Base-by-base conservation (phyloP, 2,329 filamentous ascomycete genomes). In the Aspergillus floridensis region DNA sequence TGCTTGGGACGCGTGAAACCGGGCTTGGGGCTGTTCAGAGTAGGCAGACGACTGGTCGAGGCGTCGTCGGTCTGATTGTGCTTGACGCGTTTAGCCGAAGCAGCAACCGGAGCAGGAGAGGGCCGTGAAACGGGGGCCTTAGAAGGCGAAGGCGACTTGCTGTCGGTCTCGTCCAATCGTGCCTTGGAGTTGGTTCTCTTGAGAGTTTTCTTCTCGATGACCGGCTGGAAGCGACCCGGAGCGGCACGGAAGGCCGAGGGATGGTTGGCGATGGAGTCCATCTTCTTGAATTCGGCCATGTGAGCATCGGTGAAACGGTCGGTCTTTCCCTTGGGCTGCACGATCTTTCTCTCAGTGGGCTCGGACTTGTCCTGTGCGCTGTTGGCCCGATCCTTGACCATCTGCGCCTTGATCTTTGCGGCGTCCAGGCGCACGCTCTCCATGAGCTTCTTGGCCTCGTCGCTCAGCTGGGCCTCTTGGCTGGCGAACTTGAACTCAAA, bases 231-330 rank as follows among this genome's bases (percentile, higher is more conserved):
- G 53, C 74, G 76, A 56, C 81, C 69, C 70, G 79, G 66, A 71
- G 78, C 54, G 75, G 76, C 71, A 79, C 86, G 66, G 78, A 82
- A 95, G 16, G 88, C 85, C 11, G 93, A 96, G 8, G 92, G 83
- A 72, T 97, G 93, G 63, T 88, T 88, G 48, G 87, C 91, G 70
- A 98, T 97, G 2, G 93, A 97, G 73, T 96, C 92, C 93, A 98
- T 97, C 81, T 96, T 98, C 77, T 91, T 91, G 79, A 98, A 97
- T 70, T 93, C 86, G 53, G 88, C 87, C 85, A 91, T 89, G 73
- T 98, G 93, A 41, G 86, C 87, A 63, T 92, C 88, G 72, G 91
- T 96, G 77, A 88, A 98, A 49, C 93, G 88, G 52, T 87, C 81
- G 53, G 86, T 84, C 73, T 88, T 93, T 66, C 91, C 88, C 77